Conservation (phyloP, 1,139 yeast species). For the Candida sanyaensis region DNA sequence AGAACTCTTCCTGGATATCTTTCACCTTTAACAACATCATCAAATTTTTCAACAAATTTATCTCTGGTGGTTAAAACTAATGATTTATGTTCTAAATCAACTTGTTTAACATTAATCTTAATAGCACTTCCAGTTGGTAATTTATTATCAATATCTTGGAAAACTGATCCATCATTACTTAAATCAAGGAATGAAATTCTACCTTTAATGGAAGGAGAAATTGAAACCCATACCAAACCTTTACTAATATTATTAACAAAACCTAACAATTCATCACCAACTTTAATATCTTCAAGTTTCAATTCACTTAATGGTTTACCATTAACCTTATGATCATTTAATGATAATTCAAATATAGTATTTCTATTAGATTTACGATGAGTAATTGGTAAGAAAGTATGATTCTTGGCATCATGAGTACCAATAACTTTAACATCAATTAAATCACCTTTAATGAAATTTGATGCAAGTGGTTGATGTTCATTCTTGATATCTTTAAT, state of each 20-base stretch:
- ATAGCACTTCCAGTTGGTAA: slow-evolving; percentile 76
- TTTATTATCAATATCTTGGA: slow-evolving; percentile 52
- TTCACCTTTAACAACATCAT: slow-evolving; percentile 60
- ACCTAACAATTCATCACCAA: slow-evolving; percentile 47
- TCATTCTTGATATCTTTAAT: slow-evolving; percentile 58
- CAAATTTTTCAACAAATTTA: slow-evolving; percentile 37
- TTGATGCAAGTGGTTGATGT: slow-evolving; percentile 55
- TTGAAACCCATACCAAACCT: slow-evolving; percentile 65
- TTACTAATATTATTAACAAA: slow-evolving; percentile 56
- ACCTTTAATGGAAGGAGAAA: slow-evolving; percentile 71
- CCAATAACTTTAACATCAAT: slow-evolving; percentile 74
- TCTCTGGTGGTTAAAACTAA: slow-evolving; percentile 55
- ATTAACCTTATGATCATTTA: slow-evolving; percentile 38
- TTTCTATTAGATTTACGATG: slow-evolving; percentile 56
- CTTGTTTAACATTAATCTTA: slow-evolving; percentile 54
- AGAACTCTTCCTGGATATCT: slow-evolving; percentile 66
- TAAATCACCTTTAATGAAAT: slow-evolving; percentile 59
- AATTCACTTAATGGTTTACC: slow-evolving; percentile 26
- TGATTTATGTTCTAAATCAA: slow-evolving; percentile 55
- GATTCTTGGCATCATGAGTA: slow-evolving; percentile 70
- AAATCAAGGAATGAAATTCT: slow-evolving; percentile 68
- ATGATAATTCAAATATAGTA: slow-evolving; percentile 66
- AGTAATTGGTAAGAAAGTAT: slow-evolving; percentile 68
- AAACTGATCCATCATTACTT: slow-evolving; percentile 53
- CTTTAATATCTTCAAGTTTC: slow-evolving; percentile 38